Conservation (phyloP, 2,329 filamentous ascomycete genomes). For the Neopestalotiopsis sp. region DNA sequence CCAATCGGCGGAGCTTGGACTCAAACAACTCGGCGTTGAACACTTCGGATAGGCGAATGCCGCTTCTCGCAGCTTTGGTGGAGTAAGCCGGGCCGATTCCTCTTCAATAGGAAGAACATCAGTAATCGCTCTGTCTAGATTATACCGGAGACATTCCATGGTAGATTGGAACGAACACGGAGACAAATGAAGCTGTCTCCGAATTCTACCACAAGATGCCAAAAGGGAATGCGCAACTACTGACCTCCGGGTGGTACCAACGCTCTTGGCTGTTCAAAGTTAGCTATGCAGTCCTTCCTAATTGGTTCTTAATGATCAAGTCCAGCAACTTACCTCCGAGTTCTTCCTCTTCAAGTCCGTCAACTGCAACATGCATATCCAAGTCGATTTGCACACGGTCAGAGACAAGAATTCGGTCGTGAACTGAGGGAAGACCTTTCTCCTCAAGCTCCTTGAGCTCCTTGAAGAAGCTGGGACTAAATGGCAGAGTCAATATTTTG, state of each 20-base stretch:
- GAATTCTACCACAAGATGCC: too few species aligned
- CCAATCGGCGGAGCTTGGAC: constrained; percentile 66
- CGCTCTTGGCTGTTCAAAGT: constrained; percentile 28
- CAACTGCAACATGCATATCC: constrained; percentile 67
- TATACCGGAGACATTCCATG: too few species aligned
- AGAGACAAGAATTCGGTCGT: constrained; percentile 64
- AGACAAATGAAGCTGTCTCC: too few species aligned
- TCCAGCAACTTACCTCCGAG: constrained; percentile 36
- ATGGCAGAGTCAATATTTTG: neutral
- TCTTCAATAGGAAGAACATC: neutral
- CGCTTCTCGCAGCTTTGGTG: constrained; percentile 68
- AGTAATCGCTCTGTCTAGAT: too few species aligned
- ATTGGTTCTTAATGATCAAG: neutral
- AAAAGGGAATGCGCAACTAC: too few species aligned
- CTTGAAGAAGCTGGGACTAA: constrained; percentile 64
- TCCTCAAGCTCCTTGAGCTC: constrained; percentile 65
- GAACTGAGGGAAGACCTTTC: constrained; percentile 60
- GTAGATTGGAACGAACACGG: too few species aligned
- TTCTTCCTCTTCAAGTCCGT: constrained; percentile 67
- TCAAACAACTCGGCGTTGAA: constrained; percentile 72
- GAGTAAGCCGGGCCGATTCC: constrained; percentile 44
- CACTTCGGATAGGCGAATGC: constrained; percentile 69
- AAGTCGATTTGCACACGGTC: constrained; percentile 68
- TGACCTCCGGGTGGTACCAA: constrained; percentile 39
- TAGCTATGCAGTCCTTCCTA: neutral